A percentile compares a stretch with the other conserved stretches of the same genome.
These are phyloP conservation scores for Microsporum ferrugineum DNA, from an alignment of 2,329 filamentous ascomycete genomes.

Conservation along the genomic window DNA sequence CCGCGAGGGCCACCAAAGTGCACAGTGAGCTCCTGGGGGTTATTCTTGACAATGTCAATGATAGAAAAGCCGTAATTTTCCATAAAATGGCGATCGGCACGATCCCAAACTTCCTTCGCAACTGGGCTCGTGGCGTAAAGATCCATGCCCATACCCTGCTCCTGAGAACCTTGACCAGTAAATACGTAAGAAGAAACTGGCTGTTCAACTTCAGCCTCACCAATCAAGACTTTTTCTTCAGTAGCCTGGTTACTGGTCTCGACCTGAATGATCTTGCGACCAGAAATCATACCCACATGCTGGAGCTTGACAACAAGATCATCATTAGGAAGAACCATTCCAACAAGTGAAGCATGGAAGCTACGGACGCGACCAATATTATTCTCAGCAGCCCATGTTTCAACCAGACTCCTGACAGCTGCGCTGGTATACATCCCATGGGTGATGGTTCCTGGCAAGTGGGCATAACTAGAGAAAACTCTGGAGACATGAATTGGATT, in stretches of 20 bases:
- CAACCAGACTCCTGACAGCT: conserved; percentile 85
- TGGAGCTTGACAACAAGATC: conserved; percentile 89
- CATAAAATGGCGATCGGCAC: conserved; percentile 93
- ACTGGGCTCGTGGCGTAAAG: conserved; percentile 87
- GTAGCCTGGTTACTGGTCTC: conserved; percentile 92
- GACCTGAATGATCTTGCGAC: conserved; percentile 98
- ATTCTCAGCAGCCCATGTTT: conserved; percentile 99
- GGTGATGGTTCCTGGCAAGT: conserved; percentile 90
- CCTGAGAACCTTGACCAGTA: conserved; percentile 94
- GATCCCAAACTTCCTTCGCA: conserved; percentile 94
- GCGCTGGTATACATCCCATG: conserved; percentile 99
- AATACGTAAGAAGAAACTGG: conserved; percentile 95
- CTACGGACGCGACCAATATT: conserved; percentile 93
- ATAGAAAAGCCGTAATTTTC: conserved; percentile 99
- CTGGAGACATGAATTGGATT: conserved; percentile 98
- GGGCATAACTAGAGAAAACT: conserved; percentile 91
- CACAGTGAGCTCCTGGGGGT: conserved; percentile 95
- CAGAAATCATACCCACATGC: conserved; percentile 93
- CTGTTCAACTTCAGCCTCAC: conserved; percentile 95
- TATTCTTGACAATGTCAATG: conserved; percentile 98
- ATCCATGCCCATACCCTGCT: conserved; percentile 99
- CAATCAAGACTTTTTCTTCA: conserved; percentile 89
- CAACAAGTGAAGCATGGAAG: conserved; percentile 93
- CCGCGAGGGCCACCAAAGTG: conserved; percentile 95
- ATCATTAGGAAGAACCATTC: conserved; percentile 96